Conservation (phyloP, 495 filamentous ascomycete genomes). For the Beverwykella pulmonaria region DNA sequence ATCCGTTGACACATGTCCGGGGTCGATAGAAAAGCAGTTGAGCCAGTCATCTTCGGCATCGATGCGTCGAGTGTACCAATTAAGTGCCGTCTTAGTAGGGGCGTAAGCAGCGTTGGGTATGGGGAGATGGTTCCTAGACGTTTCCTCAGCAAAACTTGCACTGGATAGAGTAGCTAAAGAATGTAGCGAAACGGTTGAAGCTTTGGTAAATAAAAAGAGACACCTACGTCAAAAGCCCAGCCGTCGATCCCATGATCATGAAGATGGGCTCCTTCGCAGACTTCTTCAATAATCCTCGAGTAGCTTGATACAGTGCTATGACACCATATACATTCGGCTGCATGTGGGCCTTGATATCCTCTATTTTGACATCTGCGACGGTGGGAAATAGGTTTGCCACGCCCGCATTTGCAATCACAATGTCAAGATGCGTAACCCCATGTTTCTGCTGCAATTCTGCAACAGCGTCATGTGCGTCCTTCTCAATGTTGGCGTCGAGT, state of each 20-base stretch:
- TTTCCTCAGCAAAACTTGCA: neutral
- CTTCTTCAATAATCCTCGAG: constrained; percentile 13
- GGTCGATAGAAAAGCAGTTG: neutral
- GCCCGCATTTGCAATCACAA: constrained; percentile 59
- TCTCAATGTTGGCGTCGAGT: constrained; percentile 47
- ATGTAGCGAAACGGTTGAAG: neutral
- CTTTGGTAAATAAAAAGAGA: neutral
- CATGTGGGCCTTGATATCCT: constrained; percentile 45
- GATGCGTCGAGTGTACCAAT: constrained; percentile 2
- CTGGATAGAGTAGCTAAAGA: neutral
- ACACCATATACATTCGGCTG: constrained; percentile 48
- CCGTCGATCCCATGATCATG: constrained; percentile 8
- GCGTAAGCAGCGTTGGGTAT: constrained; percentile 2
- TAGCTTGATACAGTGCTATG: constrained; percentile 50
- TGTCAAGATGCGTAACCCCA: constrained; percentile 49
- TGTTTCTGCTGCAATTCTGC: constrained; percentile 39
- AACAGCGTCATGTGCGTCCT: constrained; percentile 40
- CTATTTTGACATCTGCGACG: constrained; percentile 34
- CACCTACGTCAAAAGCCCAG: neutral
- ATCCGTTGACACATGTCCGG: neutral
- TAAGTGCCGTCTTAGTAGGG: neutral
- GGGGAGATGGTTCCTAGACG: neutral
- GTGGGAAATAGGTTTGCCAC: constrained; percentile 35
- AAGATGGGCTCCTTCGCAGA: constrained; percentile 10
- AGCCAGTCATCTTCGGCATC: constrained; percentile 6